Base-by-base conservation (phyloP, 2,329 filamentous ascomycete species). In the Ramularia collo-cygni region DNA sequence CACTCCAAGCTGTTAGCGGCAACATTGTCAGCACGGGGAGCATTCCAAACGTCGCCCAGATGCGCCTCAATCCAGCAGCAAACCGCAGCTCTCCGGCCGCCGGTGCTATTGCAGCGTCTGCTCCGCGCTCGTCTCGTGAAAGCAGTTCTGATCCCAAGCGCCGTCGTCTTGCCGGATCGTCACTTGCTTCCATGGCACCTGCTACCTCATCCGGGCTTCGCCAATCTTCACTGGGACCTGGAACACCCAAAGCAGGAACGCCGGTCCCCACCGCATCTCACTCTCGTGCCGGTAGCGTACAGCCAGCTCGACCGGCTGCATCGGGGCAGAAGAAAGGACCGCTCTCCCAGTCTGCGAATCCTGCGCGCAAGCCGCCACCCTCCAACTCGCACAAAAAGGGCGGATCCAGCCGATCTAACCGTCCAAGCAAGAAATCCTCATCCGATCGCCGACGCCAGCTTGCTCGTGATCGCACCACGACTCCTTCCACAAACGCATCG, bases 241-340 rank as follows among this genome's bases (percentile, higher is more conserved):
- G 75, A n/a, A 81, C 77, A 1, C 77, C 77, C 4, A 80, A 80
- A 53, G 67, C 72, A 1, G 70, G 71, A 3, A 79, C 77, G 1
- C 73, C 60, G 55, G 60, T 56, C 15, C 55, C 56, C 8, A 65
- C 70, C 0, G 42, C 49, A 6, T 51, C 50, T 27, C 58, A 59
- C 2, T 72, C 69, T 27, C 75, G 77, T n/a, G 74, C 75, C 2
- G 75, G 76, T 30, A 80, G 76, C 46, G 72, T 69, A 3, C 75
- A 76, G 9, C 77, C 77, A 8, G 67, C 47, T 8, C 51, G 54
- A 4, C 51, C 55, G 8, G 32, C 46, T 10, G 54, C 47, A 14
- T 24, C 21, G 21, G 42, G 36, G n/a, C 43, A 46, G 16, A 54
- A 58, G 36, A 62, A 59, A 38, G 47, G 40, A 8, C 40, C 67